Base-by-base conservation (phyloP, 352 stramenopile genomes). In the Phytophthora tentaculata region DNA sequence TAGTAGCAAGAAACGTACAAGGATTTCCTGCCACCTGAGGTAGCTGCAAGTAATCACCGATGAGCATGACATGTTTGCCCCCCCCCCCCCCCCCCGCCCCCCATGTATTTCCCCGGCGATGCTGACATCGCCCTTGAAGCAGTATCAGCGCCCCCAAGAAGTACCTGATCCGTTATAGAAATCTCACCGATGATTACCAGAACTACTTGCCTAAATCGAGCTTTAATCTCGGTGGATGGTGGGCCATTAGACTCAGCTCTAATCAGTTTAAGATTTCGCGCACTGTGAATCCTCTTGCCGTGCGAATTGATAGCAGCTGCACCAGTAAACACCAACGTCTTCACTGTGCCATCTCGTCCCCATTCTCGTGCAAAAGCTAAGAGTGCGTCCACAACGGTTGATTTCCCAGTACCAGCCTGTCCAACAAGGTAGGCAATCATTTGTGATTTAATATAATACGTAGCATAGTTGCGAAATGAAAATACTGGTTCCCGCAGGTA, bases 131-230 rank as follows among this genome's bases (percentile, higher is more conserved):
- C n/a, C n/a, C n/a, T n/a, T n/a, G n/a, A n/a, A n/a, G n/a, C n/a
- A n/a, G n/a, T n/a, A n/a, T n/a, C n/a, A n/a, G n/a, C n/a, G n/a
- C n/a, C n/a, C n/a, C n/a, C n/a, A n/a, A n/a, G n/a, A n/a, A n/a
- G n/a, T n/a, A n/a, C n/a, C n/a, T n/a, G n/a, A n/a, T n/a, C 26
- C 0, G 59, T 73, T 29, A 79, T 79, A 0, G 51, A 74, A 17
- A 76, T 71, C n/a, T 81, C 65, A 22, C 72, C 70, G 5, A 69
- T 39, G 22, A 78, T 71, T 0, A 75, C 61, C 0, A 81, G 29
- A 0, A 58, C 19, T 0, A 81, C 73, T 24, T 10, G n/a, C 14
- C 20, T 43, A 49, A 74, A 78, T 1, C 5, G 23, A 5, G 16
- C 1, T 24, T 61, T 70, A 57, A 80, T 80, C 1, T 67, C 57